A percentile compares a stretch with the other conserved stretches of the same genome.
These are phyloP conservation scores for Pseudoneurospora amorphoporcata DNA, from an alignment of 495 filamentous ascomycete species.

Conservation along the genomic window DNA sequence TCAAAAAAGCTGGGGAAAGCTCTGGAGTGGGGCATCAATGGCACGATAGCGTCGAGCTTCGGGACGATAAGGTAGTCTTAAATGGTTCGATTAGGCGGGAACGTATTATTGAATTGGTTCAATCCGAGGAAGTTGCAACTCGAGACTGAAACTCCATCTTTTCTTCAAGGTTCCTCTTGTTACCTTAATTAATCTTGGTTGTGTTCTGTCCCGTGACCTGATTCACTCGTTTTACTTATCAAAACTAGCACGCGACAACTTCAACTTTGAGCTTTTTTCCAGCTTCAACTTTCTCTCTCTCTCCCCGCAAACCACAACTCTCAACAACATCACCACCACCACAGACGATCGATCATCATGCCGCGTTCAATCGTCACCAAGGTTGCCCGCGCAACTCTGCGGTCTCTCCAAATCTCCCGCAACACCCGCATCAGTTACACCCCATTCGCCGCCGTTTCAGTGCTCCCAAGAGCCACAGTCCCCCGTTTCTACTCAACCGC, in stretches of 20 bases:
- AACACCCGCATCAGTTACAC: not conserved
- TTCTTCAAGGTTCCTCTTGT: not conserved
- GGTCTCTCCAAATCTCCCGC: slow-evolving; percentile 7
- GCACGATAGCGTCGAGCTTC: not conserved
- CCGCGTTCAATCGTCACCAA: slow-evolving; percentile 15
- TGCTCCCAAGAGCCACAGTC: not conserved
- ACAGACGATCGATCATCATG: slow-evolving; percentile 18
- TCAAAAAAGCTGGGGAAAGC: not conserved
- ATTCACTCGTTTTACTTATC: not conserved
- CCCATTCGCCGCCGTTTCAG: slow-evolving; percentile 1
- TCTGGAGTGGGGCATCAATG: not conserved
- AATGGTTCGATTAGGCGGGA: not conserved
- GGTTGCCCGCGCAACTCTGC: slow-evolving; percentile 14
- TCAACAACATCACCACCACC: not conserved
- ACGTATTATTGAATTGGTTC: not conserved
- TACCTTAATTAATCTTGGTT: not conserved
- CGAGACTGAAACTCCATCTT: not conserved
- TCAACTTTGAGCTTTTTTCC: not conserved
- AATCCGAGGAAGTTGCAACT: not conserved
- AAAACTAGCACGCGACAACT: not conserved
- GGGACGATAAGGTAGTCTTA: not conserved
- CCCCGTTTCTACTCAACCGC: slow-evolving; percentile 9
- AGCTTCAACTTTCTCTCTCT: not conserved
- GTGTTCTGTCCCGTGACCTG: not conserved
- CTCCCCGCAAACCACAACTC: not conserved